Base-by-base conservation (phyloP, 202 grass and related monocot genomes). In the Saccharum hybrid region DNA sequence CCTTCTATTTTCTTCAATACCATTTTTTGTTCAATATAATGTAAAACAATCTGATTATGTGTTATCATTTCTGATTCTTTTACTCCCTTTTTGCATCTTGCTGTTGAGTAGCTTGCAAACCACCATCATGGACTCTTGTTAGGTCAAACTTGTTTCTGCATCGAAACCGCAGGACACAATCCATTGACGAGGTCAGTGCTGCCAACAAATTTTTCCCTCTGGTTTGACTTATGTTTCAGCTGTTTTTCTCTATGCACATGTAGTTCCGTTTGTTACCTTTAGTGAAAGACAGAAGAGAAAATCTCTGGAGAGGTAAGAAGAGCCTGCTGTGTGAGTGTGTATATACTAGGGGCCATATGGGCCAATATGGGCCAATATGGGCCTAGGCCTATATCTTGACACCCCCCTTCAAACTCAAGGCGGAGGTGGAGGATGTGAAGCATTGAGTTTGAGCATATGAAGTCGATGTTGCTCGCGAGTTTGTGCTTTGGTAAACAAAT, bases 111-210 rank as follows among this genome's bases (percentile, higher is more conserved):
- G 93, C 89, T 89, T 74, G 67, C 63, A 88, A 75, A 57, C 88
- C 80, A 71, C 89, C 91, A 75, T 88, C 82, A 30, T 99, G 84
- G 86, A 86, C 79, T 19, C 77, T 21, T 88, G 66, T 91, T 54
- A 92, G 85, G 61, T 77, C 64, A 34, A 99, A 99, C 72, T 77
- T 89, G 68, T 99, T 94, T 91, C 79, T 90, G 10, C 93, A 92
- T 89, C 93, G 97, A 40, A 81, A 81, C 71, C 88, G 88, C 37
- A 96, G 86, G 83, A 89, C 86, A 74, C 97, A 96, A 83, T 91
- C 91, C 30, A 89, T 99, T 23, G 97, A 99, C 74, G 97, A 99
- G 93, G 97, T 94, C 52, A 76, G 79, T 75, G 42, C 66, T 62
- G 43, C 72, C 34, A 76, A 78, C 68, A 46, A 70, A 52, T 81